A percentile compares a stretch with the other conserved stretches of the same genome.
phyloP scores from a whole-genome alignment of 176 grass and related monocot genomes.

The Carex scoparia region DNA sequence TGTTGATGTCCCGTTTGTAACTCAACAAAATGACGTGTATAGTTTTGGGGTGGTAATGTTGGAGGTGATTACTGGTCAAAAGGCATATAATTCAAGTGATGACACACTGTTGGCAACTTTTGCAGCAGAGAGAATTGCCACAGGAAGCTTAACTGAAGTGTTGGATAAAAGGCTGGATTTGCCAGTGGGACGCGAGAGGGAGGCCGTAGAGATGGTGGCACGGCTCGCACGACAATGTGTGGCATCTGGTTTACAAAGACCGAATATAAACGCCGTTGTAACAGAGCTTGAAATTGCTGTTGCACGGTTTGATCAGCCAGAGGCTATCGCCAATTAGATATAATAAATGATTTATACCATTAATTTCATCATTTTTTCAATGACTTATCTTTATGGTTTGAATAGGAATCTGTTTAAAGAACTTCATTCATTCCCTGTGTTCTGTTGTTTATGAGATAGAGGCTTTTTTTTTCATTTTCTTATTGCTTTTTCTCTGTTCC shows the following conservation, averaged over 20 bases:
- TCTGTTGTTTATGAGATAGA: background rate
- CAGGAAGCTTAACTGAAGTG: background rate
- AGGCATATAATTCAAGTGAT: background rate
- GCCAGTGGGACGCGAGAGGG: background rate
- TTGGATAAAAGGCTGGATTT: background rate
- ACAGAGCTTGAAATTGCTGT: background rate
- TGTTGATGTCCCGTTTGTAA: background rate
- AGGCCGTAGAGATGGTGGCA: background rate
- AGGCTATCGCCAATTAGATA: background rate
- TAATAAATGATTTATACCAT: background rate
- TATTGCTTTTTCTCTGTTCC: background rate
- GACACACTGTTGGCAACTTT: background rate
- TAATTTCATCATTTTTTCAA: background rate
- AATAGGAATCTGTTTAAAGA: background rate
- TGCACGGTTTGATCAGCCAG: background rate
- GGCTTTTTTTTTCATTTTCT: background rate
- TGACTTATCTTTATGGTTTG: background rate
- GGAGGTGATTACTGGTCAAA: background rate
- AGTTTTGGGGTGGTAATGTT: conserved; percentile 14
- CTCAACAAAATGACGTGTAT: background rate
- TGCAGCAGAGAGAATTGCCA: background rate
- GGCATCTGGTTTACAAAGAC: background rate
- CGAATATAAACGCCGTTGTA: background rate
- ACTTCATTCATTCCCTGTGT: background rate
- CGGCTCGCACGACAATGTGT: background rate